These are phyloP conservation scores for Lichtheimia ramosa DNA, from an alignment of 371 early-diverging fungal species.

Conservation along the genomic window DNA sequence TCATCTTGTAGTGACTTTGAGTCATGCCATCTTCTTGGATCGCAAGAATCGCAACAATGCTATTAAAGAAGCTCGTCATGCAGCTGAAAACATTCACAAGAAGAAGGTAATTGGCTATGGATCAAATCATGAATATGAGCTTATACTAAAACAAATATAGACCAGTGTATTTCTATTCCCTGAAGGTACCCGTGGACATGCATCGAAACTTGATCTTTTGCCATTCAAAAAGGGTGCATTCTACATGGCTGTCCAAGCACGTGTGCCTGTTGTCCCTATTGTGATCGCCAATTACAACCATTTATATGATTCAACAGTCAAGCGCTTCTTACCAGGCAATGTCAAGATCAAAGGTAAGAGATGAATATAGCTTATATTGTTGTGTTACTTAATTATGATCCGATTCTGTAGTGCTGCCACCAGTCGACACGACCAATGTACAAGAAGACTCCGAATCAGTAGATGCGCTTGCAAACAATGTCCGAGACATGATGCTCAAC, in stretches of 20 bases:
- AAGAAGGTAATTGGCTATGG: conserved; percentile 24
- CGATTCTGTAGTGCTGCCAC: conserved; percentile 62
- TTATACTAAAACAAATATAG: conserved; percentile 21
- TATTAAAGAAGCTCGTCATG: conserved; percentile 77
- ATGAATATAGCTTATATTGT: no score
- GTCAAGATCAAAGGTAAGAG: conserved; percentile 69
- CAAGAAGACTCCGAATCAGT: conserved; percentile 70
- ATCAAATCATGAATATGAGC: not conserved
- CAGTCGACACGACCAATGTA: conserved; percentile 69
- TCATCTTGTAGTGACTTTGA: conserved; percentile 32
- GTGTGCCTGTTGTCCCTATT: conserved; percentile 89
- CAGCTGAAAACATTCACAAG: conserved; percentile 72
- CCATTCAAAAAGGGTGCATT: conserved; percentile 95
- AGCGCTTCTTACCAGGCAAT: conserved; percentile 65
- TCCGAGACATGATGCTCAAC: conserved; percentile 73
- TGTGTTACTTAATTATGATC: no score
- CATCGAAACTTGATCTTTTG: conserved; percentile 68
- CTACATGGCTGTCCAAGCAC: conserved; percentile 86
- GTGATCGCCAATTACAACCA: conserved; percentile 79
- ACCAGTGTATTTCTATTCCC: conserved; percentile 87
- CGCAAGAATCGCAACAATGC: conserved; percentile 82
- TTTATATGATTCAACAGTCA: conserved; percentile 63
- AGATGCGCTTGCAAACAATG: conserved; percentile 61
- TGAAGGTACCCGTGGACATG: conserved; percentile 91
- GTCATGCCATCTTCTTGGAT: conserved; percentile 85